Conservation (phyloP, 495 filamentous ascomycete genomes). For the Rostrohypoxylon terebratum region DNA sequence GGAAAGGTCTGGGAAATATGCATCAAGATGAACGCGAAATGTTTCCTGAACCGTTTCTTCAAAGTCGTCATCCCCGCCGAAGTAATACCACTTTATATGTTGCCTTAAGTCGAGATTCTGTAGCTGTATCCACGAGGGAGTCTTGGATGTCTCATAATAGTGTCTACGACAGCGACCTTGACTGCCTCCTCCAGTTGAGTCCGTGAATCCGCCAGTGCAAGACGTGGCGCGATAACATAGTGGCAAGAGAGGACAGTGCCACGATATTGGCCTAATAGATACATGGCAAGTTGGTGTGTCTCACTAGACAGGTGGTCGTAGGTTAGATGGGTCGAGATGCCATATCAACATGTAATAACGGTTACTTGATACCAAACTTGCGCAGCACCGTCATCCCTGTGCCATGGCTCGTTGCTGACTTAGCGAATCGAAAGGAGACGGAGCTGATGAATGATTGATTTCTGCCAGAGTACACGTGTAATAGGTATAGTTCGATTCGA, state of each 20-base stretch:
- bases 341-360: slow-evolving; percentile 9
- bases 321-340: background rate
- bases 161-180: slow-evolving; percentile 25
- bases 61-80: slow-evolving; percentile 11
- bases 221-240: slow-evolving; percentile 28
- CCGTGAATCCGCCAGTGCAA: slow-evolving; percentile 11
- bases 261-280: slow-evolving; percentile 40
- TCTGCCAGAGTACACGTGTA: background rate
- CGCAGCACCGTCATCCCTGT: slow-evolving; percentile 5
- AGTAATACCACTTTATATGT: slow-evolving; percentile 30
- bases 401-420: slow-evolving; percentile 6
- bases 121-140: slow-evolving; percentile 35
- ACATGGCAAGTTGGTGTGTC: slow-evolving; percentile 39
- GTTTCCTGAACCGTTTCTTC: slow-evolving; percentile 21
- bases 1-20: slow-evolving; percentile 27
- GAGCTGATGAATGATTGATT: slow-evolving; percentile 3
- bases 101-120: slow-evolving; percentile 36
- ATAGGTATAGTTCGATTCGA: slow-evolving; percentile 7
- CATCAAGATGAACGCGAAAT: slow-evolving; percentile 30
- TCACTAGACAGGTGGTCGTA: slow-evolving; percentile 11
- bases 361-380: slow-evolving; percentile 1
- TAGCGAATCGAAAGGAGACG: background rate
- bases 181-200: slow-evolving; percentile 13
- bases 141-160: slow-evolving; percentile 36
- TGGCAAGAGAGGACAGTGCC: slow-evolving; percentile 37